Evolutionary conservation across 2,329 filamentous ascomycete species (phyloP), one percentile per base, ranked within the genome.

Genomic region (Penicillium sp.): DNA sequence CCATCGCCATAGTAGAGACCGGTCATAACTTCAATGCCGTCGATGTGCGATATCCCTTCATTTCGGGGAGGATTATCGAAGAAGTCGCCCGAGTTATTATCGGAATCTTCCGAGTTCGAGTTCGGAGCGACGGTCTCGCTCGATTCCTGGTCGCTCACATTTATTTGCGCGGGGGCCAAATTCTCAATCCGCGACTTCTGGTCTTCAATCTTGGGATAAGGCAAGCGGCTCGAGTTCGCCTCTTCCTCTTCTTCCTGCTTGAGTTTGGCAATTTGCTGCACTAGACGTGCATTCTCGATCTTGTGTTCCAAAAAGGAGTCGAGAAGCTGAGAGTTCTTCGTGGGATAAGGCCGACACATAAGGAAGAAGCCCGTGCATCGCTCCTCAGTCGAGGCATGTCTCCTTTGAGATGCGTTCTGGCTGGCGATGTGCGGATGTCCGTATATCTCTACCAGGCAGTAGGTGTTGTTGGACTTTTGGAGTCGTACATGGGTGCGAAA

Each of bases 301-400:
- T 96, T 96, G 75, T 96, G 92, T 69, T 97, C 92, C 25, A 97
- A 79, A 64, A 96, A 96, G 0, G 91, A 95, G 73, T 97, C 92
- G 18, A 96, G 79, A 10, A 96, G 79, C 3, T 83, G 83, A 1
- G 90, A 87, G 66, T 92, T 95, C 73, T 89, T 92, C 27, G 89
- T 95, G 5, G 90, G 91, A 69, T 96, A 96, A 1, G 89, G 89
- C 18, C 92, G 83, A 8, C 90, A 86, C 85, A 95, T 92, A 79
- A 97, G 89, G 69, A 96, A 96, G 62, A 96, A 90, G 33, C 92
- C 92, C 63, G 90, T 85, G 69, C 91, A 96, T 61, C 88, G 87
- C 1, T 85, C 81, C 2, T 54, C 43, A n/a, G 84, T 81, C 52
- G 84, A 79, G 57, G 86, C 86, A 58, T 81, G 80, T 1, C 82